Evolutionary conservation across 768 basidiomycete species (phyloP).

Genomic region (Fistulinella prunicolor): DNA sequence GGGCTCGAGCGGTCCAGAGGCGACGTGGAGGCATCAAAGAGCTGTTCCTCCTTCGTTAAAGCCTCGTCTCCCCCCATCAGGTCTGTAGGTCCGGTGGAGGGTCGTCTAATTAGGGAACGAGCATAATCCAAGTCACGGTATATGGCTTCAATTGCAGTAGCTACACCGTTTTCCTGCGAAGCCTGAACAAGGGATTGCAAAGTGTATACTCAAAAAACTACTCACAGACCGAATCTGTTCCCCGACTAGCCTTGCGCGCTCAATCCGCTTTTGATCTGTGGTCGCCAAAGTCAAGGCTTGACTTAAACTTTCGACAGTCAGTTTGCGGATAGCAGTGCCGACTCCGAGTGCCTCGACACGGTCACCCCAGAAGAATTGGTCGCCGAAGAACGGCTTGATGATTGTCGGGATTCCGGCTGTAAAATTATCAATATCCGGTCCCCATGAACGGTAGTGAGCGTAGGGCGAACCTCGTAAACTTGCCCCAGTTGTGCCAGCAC

Average conservation of each 20-base stretch:
- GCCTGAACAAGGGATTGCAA: slow-evolving; percentile 2
- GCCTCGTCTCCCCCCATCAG: slow-evolving; percentile 10
- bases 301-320: slow-evolving; percentile 74
- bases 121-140: slow-evolving; percentile 97
- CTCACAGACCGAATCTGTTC: slow-evolving; percentile 82
- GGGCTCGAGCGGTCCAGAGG: slow-evolving; percentile 32
- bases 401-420: slow-evolving; percentile 91
- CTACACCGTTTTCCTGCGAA: slow-evolving; percentile 87
- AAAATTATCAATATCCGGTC: slow-evolving; percentile 2
- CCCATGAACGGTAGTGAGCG: neutral
- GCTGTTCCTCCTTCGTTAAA: slow-evolving; percentile 33
- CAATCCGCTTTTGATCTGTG: slow-evolving; percentile 84
- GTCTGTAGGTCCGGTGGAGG: slow-evolving; percentile 25
- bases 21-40: slow-evolving; percentile 27
- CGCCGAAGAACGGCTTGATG: slow-evolving; percentile 96
- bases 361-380: slow-evolving; percentile 98
- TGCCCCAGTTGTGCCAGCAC: slow-evolving; percentile 94
- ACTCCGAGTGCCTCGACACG: slow-evolving; percentile 96
- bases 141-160: slow-evolving; percentile 89
- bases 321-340: slow-evolving; percentile 82
- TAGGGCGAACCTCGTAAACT: slow-evolving; percentile 73
- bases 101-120: slow-evolving; percentile 75
- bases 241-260: slow-evolving; percentile 78
- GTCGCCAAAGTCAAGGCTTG: slow-evolving; percentile 82
- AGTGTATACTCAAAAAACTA: neutral